Conservation (phyloP, 169 alveolate species). For the Cryptosporidium meleagridis region DNA sequence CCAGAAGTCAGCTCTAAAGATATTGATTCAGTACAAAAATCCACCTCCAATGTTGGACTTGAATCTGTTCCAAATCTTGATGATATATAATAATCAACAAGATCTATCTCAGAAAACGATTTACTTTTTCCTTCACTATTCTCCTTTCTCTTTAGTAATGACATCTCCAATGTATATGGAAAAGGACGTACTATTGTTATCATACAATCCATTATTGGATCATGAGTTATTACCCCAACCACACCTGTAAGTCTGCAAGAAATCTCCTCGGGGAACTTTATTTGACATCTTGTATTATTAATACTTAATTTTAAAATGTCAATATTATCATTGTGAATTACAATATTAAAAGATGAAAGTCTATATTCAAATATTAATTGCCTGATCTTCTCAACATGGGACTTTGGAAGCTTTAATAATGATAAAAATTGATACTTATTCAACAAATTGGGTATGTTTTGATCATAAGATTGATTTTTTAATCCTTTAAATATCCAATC, state of each 20-base stretch:
- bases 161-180: conserved; percentile 12
- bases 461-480: background rate
- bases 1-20: conserved; percentile 70
- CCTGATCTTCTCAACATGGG: conserved; percentile 7
- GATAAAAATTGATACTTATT: conserved; percentile 4
- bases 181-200: conserved; percentile 51
- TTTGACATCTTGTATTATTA: conserved; percentile 15
- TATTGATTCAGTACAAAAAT: conserved; percentile 59
- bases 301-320: conserved; percentile 38
- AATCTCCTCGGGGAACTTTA: conserved; percentile 14
- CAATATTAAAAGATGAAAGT: conserved; percentile 30
- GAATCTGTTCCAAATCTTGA: background rate
- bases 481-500: conserved; percentile 55
- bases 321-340: conserved; percentile 41
- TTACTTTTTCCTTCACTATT: background rate
- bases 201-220: conserved; percentile 72
- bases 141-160: background rate
- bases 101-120: background rate
- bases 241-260: conserved; percentile 32
- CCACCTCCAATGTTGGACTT: background rate
- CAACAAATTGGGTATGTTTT: background rate
- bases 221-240: conserved; percentile 70
- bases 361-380: conserved; percentile 42
- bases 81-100: background rate
- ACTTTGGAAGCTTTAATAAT: conserved; percentile 6